Evolutionary conservation across 148 eudicot species (phyloP).

Genomic region (Rhododendron ovatum): DNA sequence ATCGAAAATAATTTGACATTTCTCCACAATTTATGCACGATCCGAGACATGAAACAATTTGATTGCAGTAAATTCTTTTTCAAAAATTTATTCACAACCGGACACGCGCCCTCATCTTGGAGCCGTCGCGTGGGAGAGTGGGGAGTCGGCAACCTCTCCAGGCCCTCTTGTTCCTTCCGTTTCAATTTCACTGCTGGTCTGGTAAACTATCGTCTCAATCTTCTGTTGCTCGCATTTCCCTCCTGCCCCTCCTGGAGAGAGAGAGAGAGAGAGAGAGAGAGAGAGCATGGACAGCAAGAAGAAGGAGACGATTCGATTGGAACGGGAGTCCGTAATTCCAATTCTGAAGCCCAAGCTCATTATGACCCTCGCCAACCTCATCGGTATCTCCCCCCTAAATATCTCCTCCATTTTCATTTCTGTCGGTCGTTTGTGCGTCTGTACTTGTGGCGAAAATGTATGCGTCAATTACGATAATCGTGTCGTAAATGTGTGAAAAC

Average conservation of each 20-base stretch:
- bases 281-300: constrained; percentile 7
- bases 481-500: background rate
- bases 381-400: constrained; percentile 30
- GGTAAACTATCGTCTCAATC: background rate
- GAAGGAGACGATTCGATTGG: constrained; percentile 59
- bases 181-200: background rate
- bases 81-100: too few species aligned
- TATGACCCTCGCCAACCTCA: constrained; percentile 65
- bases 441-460: background rate
- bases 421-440: background rate
- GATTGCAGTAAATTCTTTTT: too few species aligned
- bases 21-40: too few species aligned
- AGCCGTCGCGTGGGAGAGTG: background rate
- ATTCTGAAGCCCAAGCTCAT: constrained; percentile 62
- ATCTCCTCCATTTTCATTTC: background rate
- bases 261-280: background rate
- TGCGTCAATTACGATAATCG: background rate
- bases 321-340: constrained; percentile 81
- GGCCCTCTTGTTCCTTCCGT: background rate
- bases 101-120: too few species aligned
- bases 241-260: background rate
- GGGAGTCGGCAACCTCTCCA: background rate
- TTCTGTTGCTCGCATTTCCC: background rate
- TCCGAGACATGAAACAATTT: too few species aligned
- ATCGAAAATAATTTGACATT: too few species aligned